Conservation (phyloP, 768 basidiomycete species). For the Tubosaeta sp. region DNA sequence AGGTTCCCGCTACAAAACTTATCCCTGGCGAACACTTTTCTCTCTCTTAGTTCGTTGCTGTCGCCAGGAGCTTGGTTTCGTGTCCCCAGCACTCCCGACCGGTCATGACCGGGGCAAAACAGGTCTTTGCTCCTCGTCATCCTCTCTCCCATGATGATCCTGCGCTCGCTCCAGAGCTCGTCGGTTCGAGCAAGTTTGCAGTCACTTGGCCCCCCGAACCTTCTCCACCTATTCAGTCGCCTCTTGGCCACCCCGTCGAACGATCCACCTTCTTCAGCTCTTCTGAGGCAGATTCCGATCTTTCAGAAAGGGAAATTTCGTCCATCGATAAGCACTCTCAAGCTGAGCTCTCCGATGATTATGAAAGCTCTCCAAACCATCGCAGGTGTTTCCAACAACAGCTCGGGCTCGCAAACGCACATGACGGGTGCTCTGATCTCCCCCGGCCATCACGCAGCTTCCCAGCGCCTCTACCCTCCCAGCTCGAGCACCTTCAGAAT, state of each 20-base stretch:
- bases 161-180: constrained; percentile 41
- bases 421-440: constrained; percentile 26
- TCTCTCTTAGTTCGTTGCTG: constrained; percentile 9
- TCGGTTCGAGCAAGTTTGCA: constrained; percentile 54
- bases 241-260: constrained; percentile 29
- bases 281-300: constrained; percentile 48
- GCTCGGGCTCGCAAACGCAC: constrained; percentile 11
- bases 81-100: constrained; percentile 4
- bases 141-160: constrained; percentile 39
- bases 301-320: constrained; percentile 43
- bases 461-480: constrained; percentile 75
- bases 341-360: constrained; percentile 31
- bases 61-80: constrained; percentile 15
- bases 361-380: constrained; percentile 22
- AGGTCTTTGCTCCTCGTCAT: constrained; percentile 49
- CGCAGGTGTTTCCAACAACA: constrained; percentile 26
- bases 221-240: constrained; percentile 36
- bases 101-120: constrained; percentile 30
- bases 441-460: constrained; percentile 72
- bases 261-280: constrained; percentile 43
- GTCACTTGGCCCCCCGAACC: constrained; percentile 53
- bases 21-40: constrained; percentile 23
- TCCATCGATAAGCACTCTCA: constrained; percentile 29
- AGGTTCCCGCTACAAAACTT: constrained; percentile 12
- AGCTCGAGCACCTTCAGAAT: constrained; percentile 71